These are phyloP conservation scores for Ophiostoma pallidulum DNA, from an alignment of 2,329 filamentous ascomycete species.

Conservation along the genomic window DNA sequence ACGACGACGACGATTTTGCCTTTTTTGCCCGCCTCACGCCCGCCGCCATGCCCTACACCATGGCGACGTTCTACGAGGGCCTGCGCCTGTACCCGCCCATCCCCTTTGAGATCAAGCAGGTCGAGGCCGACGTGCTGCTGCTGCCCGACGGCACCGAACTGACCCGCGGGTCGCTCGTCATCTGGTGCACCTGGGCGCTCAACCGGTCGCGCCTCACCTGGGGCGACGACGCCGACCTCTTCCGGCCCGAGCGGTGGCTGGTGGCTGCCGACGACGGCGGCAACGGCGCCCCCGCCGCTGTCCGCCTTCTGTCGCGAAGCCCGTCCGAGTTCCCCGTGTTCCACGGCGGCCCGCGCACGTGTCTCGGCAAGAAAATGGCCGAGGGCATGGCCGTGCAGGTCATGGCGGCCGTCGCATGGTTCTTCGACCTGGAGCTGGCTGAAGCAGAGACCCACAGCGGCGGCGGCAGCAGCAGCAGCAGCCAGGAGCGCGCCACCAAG, in stretches of 20 bases:
- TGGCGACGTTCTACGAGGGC: slow-evolving; percentile 53
- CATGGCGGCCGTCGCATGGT: slow-evolving; percentile 37
- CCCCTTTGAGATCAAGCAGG: slow-evolving; percentile 57
- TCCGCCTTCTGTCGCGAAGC: slow-evolving; percentile 32
- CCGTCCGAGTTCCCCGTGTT: slow-evolving; percentile 54
- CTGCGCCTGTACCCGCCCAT: slow-evolving; percentile 55
- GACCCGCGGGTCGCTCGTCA: slow-evolving; percentile 42
- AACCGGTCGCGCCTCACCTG: slow-evolving; percentile 47
- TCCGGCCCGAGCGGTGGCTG: slow-evolving; percentile 50
- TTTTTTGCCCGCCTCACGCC: slow-evolving; percentile 33
- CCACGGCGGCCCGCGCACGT: slow-evolving; percentile 52
- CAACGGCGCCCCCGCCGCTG: slow-evolving; percentile 7
- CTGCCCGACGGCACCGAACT: slow-evolving; percentile 54
- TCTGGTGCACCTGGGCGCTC: slow-evolving; percentile 59
- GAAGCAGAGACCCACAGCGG: slow-evolving; percentile 9
- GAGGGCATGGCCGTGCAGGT: slow-evolving; percentile 49
- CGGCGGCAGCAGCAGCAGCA: too few species aligned
- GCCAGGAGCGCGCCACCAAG: slow-evolving; percentile 41
- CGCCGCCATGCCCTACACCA: slow-evolving; percentile 42
- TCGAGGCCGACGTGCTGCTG: slow-evolving; percentile 33
- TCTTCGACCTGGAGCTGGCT: slow-evolving; percentile 41
- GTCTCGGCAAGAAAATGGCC: slow-evolving; percentile 56
- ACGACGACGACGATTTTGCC: slow-evolving; percentile 11
- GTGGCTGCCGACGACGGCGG: neutral
- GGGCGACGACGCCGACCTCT: slow-evolving; percentile 46